These are phyloP conservation scores for Scenedesmus sp. DNA, from an alignment of 163 green algal species.

Conservation along the genomic window DNA sequence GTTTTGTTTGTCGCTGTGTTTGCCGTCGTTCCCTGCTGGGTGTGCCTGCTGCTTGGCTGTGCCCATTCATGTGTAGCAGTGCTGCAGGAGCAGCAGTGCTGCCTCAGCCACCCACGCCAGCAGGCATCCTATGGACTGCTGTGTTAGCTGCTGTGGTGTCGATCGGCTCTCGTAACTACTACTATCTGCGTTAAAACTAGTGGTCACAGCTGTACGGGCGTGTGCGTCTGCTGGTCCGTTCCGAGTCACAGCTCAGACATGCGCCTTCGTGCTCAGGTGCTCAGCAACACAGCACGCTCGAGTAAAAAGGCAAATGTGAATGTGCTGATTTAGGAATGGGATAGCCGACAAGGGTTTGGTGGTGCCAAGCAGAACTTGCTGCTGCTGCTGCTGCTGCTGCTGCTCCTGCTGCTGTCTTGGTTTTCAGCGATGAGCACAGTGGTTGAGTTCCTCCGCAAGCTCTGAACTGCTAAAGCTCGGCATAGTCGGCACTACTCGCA, in stretches of 20 bases:
- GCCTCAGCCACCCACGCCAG: not conserved
- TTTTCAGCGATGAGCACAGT: not conserved
- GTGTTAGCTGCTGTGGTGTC: not conserved
- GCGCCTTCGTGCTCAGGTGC: too few relatives aligned
- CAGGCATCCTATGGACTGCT: not conserved
- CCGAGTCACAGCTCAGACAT: too few relatives aligned
- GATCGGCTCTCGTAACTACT: not conserved
- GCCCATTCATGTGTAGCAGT: constrained; percentile 4
- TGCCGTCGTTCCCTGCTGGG: not conserved
- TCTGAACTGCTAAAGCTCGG: not conserved
- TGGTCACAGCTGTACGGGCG: not conserved
- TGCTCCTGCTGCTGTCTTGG: not conserved
- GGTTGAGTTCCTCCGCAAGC: not conserved
- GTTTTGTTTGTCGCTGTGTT: not conserved
- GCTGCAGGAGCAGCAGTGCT: constrained; percentile 2
- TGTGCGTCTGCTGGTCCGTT: not conserved
- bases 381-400: not conserved
- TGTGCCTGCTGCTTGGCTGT: not conserved
- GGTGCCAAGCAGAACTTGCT: not conserved
- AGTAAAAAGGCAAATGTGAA: not conserved
- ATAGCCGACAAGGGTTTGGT: not conserved
- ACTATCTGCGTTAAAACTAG: not conserved
- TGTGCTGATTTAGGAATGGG: not conserved
- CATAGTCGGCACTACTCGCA: not conserved
- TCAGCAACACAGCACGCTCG: too few relatives aligned